phyloP scores from a whole-genome alignment of 75 land plant genomes.

The Sequoia sempervirens region DNA sequence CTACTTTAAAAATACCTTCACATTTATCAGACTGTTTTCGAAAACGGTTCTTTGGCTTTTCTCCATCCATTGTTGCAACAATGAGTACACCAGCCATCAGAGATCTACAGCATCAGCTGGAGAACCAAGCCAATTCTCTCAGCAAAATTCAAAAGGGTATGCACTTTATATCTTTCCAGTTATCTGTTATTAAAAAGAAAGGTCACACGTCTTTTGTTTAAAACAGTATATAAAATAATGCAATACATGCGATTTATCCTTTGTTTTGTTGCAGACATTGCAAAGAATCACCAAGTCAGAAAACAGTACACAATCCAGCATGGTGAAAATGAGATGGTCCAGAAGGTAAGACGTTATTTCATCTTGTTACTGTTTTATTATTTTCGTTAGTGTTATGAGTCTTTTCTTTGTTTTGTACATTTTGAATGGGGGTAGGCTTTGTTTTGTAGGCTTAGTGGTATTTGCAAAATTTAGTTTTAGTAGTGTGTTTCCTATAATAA shows the following conservation, averaged over 20 bases:
- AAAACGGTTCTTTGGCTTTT: too few species aligned
- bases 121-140: constrained; percentile 66
- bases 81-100: constrained; percentile 14
- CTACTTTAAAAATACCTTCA: too few species aligned
- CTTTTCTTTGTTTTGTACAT: not conserved
- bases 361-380: not conserved
- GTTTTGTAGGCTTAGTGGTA: too few species aligned
- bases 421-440: not conserved
- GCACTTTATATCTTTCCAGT: too few species aligned
- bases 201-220: too few species aligned
- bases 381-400: not conserved
- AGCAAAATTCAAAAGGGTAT: constrained; percentile 93
- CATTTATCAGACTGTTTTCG: too few species aligned
- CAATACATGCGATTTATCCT: not conserved
- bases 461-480: too few species aligned
- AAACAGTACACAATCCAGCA: constrained; percentile 96
- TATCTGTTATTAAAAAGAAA: too few species aligned
- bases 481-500: too few species aligned
- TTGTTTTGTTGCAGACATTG: constrained; percentile 53
- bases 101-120: constrained; percentile 83
- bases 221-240: not conserved
- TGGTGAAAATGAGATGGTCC: constrained; percentile 97
- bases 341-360: constrained; percentile 51
- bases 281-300: constrained; percentile 94
- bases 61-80: too few species aligned